These are phyloP conservation scores for Venturia asperata DNA, from an alignment of 2,329 filamentous ascomycete genomes.

Conservation along the genomic window DNA sequence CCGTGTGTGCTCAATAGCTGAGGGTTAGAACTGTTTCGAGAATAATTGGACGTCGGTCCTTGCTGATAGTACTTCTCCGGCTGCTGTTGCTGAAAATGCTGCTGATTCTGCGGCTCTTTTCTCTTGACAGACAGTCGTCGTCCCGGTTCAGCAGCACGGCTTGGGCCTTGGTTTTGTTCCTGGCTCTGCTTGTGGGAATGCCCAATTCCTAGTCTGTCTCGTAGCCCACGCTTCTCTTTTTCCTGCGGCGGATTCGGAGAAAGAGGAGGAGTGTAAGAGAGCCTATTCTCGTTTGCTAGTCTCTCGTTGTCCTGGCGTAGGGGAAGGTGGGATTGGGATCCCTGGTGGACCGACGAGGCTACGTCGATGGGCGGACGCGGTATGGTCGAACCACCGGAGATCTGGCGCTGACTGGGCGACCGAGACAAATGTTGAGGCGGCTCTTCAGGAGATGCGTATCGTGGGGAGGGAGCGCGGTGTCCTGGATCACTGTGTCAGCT, in stretches of 20 bases:
- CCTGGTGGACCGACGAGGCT: slow-evolving; percentile 10
- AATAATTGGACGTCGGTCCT: slow-evolving; percentile 18
- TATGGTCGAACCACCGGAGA: not conserved
- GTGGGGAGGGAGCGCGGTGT: slow-evolving; percentile 9
- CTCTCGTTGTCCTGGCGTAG: not conserved
- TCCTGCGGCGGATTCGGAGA: slow-evolving; percentile 22
- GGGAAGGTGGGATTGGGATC: not conserved
- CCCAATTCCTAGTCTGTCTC: slow-evolving; percentile 22
- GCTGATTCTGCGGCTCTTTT: slow-evolving; percentile 25
- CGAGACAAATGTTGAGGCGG: not conserved
- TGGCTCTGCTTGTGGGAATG: slow-evolving; percentile 17
- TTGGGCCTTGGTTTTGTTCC: slow-evolving; percentile 1
- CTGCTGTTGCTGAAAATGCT: slow-evolving; percentile 28
- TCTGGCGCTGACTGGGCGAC: slow-evolving; percentile 2
- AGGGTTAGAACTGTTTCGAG: slow-evolving; percentile 21
- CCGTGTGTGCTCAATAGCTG: slow-evolving; percentile 26
- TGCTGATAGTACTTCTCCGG: slow-evolving; percentile 23
- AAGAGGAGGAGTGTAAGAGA: slow-evolving; percentile 21
- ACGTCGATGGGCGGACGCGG: slow-evolving; percentile 13
- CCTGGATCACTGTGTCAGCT: slow-evolving; percentile 4
- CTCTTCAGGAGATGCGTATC: slow-evolving; percentile 2
- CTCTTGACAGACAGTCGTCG: slow-evolving; percentile 32
- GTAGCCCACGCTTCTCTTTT: slow-evolving; percentile 24
- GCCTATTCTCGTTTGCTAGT: slow-evolving; percentile 13
- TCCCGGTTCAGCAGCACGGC: slow-evolving; percentile 23